A percentile compares a stretch with the other conserved stretches of the same genome.
Conservation (phyloP, 345 rosid genomes). For the Pistacia integerrima region DNA sequence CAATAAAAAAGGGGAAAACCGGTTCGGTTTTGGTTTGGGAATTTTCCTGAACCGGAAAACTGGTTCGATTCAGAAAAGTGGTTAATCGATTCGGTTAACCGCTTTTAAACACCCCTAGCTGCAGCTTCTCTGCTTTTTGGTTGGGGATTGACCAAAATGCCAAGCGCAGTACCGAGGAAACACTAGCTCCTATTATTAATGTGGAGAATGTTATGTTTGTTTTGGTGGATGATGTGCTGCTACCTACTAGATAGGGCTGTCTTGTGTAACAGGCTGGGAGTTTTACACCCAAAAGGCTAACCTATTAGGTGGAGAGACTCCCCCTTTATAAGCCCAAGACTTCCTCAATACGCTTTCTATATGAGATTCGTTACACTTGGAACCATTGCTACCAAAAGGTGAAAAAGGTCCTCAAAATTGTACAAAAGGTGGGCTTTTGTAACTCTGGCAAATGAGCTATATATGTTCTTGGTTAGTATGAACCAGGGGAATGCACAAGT, state of each 20-base stretch:
- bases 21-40: too few species aligned
- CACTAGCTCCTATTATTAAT: slow-evolving; percentile 72
- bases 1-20: too few species aligned
- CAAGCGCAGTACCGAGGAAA: slow-evolving; percentile 63
- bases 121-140: slow-evolving; percentile 91
- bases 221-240: slow-evolving; percentile 79
- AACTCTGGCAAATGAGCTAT: background rate
- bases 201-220: slow-evolving; percentile 75
- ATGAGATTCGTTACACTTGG: slow-evolving; percentile 20
- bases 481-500: background rate
- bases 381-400: slow-evolving; percentile 82
- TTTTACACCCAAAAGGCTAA: too few species aligned
- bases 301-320: too few species aligned
- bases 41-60: too few species aligned
- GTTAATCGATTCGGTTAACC: too few species aligned
- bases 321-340: too few species aligned
- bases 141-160: slow-evolving; percentile 71
- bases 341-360: too few species aligned
- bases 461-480: background rate
- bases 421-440: slow-evolving; percentile 56
- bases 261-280: too few species aligned
- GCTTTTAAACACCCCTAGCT: background rate
- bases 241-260: slow-evolving; percentile 76
- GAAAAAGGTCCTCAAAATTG: slow-evolving; percentile 85
- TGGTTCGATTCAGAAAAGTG: too few species aligned